phyloP scores from a whole-genome alignment of 345 rosid species.

The Mallotus nudiflorus region DNA sequence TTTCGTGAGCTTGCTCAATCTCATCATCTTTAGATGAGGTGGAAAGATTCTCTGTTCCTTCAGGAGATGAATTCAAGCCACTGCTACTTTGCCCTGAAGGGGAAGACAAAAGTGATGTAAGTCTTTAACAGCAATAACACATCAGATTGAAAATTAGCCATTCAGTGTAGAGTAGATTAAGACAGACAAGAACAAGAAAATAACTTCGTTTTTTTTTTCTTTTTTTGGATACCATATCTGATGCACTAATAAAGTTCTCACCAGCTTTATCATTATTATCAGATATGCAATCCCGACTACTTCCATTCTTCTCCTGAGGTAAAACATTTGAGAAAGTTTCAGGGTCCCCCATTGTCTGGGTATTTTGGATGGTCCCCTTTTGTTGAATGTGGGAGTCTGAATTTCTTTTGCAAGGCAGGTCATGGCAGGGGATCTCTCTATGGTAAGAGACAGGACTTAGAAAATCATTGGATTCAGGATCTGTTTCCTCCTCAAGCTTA shows the following conservation, averaged over 20 bases:
- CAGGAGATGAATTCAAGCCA: conserved; percentile 12
- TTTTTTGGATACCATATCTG: no score
- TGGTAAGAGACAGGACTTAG: conserved; percentile 23
- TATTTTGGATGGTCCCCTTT: conserved; percentile 6
- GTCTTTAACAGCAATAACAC: conserved; percentile 7
- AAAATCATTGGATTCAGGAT: conserved; percentile 25
- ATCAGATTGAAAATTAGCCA: neutral
- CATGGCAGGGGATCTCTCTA: conserved; percentile 5
- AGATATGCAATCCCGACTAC: neutral
- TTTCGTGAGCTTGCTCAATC: conserved; percentile 23
- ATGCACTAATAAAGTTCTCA: conserved; percentile 11
- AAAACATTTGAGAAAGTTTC: conserved; percentile 19
- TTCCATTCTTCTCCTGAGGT: conserved; percentile 2
- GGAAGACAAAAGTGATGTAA: neutral
- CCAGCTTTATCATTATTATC: conserved; percentile 33
- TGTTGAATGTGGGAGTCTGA: conserved; percentile 9
- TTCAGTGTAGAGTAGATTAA: neutral
- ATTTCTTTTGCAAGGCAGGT: conserved; percentile 17
- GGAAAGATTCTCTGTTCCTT: conserved; percentile 14
- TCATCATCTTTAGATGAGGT: conserved; percentile 11
- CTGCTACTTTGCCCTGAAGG: conserved; percentile 29
- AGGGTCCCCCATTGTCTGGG: conserved; percentile 18
- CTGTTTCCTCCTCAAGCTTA: conserved; percentile 35
- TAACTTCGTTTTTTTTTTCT: neutral
- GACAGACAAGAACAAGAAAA: neutral